Evolutionary conservation across 176 grass and related monocot species (phyloP).

Genomic region (Zoysia japonica): DNA sequence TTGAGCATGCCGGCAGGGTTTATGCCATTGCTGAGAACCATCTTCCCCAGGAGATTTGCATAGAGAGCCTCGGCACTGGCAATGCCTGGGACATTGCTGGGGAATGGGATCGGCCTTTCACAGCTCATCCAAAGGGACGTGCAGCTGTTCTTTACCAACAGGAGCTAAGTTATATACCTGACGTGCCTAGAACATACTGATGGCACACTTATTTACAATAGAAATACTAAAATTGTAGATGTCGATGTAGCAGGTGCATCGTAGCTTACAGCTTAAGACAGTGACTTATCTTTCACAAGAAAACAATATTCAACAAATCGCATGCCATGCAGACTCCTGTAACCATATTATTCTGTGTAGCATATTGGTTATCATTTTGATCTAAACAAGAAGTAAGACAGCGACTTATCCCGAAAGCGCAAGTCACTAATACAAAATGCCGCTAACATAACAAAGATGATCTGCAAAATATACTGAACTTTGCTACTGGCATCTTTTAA

Average conservation of each 20-base stretch:
- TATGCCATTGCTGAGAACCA: conserved; percentile 44
- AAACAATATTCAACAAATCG: conserved; percentile 2
- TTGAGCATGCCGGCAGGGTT: conserved; percentile 47
- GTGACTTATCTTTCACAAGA: not conserved
- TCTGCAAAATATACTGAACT: no score
- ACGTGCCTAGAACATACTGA: no score
- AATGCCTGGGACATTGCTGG: conserved; percentile 41
- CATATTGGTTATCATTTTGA: not conserved
- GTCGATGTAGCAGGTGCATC: not conserved
- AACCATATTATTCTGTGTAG: not conserved
- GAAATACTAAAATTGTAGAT: no score
- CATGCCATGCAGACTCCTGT: not conserved
- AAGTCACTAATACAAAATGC: no score
- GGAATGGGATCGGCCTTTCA: conserved; percentile 54
- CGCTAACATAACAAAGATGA: no score
- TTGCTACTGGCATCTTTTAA: not conserved
- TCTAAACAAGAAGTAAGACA: not conserved
- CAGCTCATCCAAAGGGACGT: conserved; percentile 55
- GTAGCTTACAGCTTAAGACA: not conserved
- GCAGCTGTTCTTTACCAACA: not conserved
- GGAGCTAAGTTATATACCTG: not conserved
- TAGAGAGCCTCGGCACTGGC: conserved; percentile 31
- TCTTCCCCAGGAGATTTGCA: conserved; percentile 47
- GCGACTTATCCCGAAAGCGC: not conserved
- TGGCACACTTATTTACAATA: no score